These are phyloP conservation scores for Teunomyces pallodes DNA, from an alignment of 805 yeast species.

Conservation along the genomic window DNA sequence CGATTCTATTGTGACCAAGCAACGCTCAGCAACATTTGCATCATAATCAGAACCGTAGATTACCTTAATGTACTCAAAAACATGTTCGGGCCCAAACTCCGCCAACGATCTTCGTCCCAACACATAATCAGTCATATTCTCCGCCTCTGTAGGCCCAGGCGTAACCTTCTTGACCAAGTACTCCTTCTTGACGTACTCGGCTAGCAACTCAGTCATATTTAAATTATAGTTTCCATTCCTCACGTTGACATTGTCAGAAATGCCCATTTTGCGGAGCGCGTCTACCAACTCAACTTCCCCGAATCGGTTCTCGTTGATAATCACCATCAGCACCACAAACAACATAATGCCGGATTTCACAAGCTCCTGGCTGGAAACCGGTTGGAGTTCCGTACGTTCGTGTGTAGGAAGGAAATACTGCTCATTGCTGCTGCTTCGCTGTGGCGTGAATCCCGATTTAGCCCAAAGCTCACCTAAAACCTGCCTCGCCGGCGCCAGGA, in stretches of 20 bases:
- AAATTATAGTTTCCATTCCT: conserved; percentile 11
- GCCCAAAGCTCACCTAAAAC: conserved; percentile 29
- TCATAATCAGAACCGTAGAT: conserved; percentile 26
- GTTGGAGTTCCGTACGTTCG: conserved; percentile 12
- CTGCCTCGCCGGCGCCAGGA: conserved; percentile 16
- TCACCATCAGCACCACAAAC: conserved; percentile 26
- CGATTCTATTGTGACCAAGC: conserved; percentile 22
- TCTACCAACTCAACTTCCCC: conserved; percentile 24
- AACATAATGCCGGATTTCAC: conserved; percentile 30
- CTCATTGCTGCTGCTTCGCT: conserved; percentile 7
- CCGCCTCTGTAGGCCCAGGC: conserved; percentile 11
- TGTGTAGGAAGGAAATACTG: conserved; percentile 24
- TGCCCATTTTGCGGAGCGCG: conserved; percentile 19
- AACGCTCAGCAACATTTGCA: conserved; percentile 14
- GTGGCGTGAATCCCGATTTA: background rate
- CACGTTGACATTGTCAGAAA: conserved; percentile 10
- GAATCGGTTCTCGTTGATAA: conserved; percentile 32
- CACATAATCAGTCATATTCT: conserved; percentile 19
- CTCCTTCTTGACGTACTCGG: conserved; percentile 28
- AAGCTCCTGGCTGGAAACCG: conserved; percentile 24
- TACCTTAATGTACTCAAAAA: conserved; percentile 22
- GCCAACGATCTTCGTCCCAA: conserved; percentile 32
- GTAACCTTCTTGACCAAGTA: conserved; percentile 21
- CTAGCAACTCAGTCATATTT: conserved; percentile 19
- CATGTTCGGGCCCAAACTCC: conserved; percentile 31